These are phyloP conservation scores for Erodium trifolium DNA, from an alignment of 441 rosid genomes.

Conservation along the genomic window DNA sequence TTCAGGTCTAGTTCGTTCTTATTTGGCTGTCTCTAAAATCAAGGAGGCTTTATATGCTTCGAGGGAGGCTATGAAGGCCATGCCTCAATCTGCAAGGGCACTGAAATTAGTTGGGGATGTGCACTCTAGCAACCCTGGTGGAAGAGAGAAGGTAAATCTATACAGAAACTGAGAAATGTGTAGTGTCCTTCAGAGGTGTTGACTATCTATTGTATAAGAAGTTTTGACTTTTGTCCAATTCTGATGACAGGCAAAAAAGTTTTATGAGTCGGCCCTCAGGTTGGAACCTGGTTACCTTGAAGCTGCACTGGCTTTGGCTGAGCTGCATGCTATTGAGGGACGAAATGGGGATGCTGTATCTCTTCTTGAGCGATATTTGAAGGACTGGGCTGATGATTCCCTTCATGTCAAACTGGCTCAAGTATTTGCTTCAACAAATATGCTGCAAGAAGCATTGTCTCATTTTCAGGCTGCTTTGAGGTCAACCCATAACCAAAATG, in stretches of 20 bases:
- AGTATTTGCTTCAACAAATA: conserved; percentile 80
- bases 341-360: conserved; percentile 88
- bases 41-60: conserved; percentile 91
- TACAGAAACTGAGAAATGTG: background rate
- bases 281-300: conserved; percentile 94
- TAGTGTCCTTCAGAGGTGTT: background rate
- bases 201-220: conserved; percentile 9
- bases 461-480: conserved; percentile 91
- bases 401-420: conserved; percentile 96
- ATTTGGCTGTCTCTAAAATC: conserved; percentile 73
- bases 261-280: conserved; percentile 89
- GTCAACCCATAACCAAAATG: conserved; percentile 24
- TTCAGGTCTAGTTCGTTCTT: conserved; percentile 90
- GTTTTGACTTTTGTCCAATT: conserved; percentile 12
- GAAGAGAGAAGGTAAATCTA: conserved; percentile 79
- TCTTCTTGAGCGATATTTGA: conserved; percentile 81
- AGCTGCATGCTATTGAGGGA: conserved; percentile 84
- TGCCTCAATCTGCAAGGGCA: conserved; percentile 98
- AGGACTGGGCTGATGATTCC: conserved; percentile 98
- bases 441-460: conserved; percentile 74
- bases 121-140: conserved; percentile 74
- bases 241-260: conserved; percentile 70
- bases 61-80: conserved; percentile 97
- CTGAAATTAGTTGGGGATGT: conserved; percentile 94
- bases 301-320: conserved; percentile 94